Base-by-base conservation (phyloP, 768 basidiomycete genomes). In the Boletus rubroflammeus region DNA sequence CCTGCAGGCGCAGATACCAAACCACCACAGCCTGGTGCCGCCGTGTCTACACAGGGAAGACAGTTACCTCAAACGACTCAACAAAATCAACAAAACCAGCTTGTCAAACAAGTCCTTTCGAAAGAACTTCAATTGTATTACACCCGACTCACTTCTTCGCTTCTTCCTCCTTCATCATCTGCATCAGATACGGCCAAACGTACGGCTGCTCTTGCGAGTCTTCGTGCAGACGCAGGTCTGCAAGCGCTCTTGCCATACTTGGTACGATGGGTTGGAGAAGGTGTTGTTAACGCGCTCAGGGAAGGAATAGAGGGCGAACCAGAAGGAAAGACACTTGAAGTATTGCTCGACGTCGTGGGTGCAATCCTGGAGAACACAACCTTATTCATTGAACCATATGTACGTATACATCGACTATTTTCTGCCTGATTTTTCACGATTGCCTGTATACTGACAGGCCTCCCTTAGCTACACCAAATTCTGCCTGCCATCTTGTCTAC, bases 41-140 rank as follows among this genome's bases (percentile, higher is more conserved):
- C 48, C n/a, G 46, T 21, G 11, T 26, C 55, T 51, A 51, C 38
- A 53, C 74, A 50, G 57, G 67, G 62, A 58, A 57, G 68, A 50
- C 67, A 61, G 7, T 40, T 63, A 2, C 55, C 56, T 5, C 64
- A 66, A 21, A 28, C 69, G 46, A 69, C 75, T 26, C 81, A 77
- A 52, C 77, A 77, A 53, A 79, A 78, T 21, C 82, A 82, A 54
- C 81, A 84, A 56, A 85, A 85, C 50, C 85, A 86, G 39, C 81
- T 93, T 21, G 93, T 95, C 62, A 94, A 93, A 67, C 90, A 95
- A 59, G 90, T 93, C 11, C 80, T 99, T 15, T 96, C 94, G 28
- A 81, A 90, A 60, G 97, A 98, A 71, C 77, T 99, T 34, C 94
- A 98, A 68, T 76, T 98, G 3, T 98, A 98, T 69, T 98, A 98